Evolutionary conservation across 2,329 filamentous ascomycete species (phyloP).

Genomic region (Curvularia lunata): DNA sequence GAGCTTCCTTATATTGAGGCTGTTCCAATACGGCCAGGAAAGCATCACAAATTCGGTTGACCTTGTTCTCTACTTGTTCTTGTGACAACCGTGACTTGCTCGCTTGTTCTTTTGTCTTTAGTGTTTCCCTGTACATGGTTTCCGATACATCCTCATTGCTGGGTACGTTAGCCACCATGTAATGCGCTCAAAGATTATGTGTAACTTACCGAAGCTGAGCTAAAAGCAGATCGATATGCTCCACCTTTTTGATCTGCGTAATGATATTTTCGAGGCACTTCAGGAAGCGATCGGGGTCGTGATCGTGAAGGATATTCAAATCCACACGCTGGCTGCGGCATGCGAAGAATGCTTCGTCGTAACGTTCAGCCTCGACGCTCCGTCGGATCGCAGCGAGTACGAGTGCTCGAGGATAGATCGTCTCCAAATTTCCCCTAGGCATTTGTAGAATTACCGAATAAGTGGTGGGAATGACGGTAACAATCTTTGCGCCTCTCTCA

Average conservation of each 20-base stretch:
- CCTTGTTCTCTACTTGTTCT: constrained; percentile 61
- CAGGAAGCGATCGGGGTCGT: constrained; percentile 86
- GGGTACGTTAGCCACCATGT: constrained; percentile 13
- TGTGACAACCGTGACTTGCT: constrained; percentile 29
- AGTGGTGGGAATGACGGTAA: constrained; percentile 86
- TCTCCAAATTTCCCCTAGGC: constrained; percentile 94
- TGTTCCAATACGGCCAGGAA: constrained; percentile 73
- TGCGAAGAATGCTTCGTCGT: constrained; percentile 81
- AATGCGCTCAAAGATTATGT: not conserved
- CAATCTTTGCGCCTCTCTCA: constrained; percentile 83
- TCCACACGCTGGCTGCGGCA: constrained; percentile 94
- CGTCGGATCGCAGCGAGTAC: constrained; percentile 88
- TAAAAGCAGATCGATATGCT: constrained; percentile 88
- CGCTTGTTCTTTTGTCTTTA: constrained; percentile 52
- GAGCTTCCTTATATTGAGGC: constrained; percentile 59
- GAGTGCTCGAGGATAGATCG: constrained; percentile 89
- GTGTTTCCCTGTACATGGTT: constrained; percentile 91
- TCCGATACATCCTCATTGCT: constrained; percentile 89
- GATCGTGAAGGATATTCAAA: constrained; percentile 96
- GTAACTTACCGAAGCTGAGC: constrained; percentile 74
- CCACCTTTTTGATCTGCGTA: constrained; percentile 79
- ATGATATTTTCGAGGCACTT: constrained; percentile 76
- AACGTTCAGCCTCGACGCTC: constrained; percentile 80
- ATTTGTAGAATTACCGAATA: constrained; percentile 91
- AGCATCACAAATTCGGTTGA: constrained; percentile 87